Evolutionary conservation across 1,284 basidiomycete species (phyloP).

Genomic region (Trametes pubescens): DNA sequence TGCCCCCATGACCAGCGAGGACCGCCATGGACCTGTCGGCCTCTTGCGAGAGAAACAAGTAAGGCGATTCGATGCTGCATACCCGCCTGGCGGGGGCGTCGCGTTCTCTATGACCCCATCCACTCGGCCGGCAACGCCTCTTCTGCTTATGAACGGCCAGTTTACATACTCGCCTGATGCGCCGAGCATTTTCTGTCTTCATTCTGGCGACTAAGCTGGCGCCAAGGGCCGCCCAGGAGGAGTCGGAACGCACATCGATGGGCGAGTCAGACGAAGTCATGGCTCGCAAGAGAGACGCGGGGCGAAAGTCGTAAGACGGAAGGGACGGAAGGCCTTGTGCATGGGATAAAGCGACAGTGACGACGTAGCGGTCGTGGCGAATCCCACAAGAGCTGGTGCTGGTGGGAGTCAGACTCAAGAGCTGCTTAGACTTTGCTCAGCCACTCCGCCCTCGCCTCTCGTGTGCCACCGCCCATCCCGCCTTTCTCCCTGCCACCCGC

Average conservation of each 20-base stretch:
- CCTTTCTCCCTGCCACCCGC: slow-evolving; percentile 14
- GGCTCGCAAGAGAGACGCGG: slow-evolving; percentile 1
- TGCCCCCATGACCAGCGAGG: slow-evolving; percentile 21
- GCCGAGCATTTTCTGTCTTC: not conserved
- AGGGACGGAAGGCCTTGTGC: slow-evolving; percentile 22
- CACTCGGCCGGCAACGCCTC: not conserved
- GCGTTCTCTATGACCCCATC: slow-evolving; percentile 1
- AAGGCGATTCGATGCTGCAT: not conserved
- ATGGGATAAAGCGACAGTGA: slow-evolving; percentile 21
- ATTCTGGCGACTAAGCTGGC: not conserved
- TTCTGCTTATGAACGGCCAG: not conserved
- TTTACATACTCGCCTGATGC: slow-evolving; percentile 12
- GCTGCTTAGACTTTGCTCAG: slow-evolving; percentile 14
- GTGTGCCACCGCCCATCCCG: slow-evolving; percentile 13
- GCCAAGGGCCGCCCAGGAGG: slow-evolving; percentile 3
- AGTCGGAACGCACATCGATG: slow-evolving; percentile 1
- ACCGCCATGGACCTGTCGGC: not conserved
- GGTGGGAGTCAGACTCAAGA: slow-evolving; percentile 27
- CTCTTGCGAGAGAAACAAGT: not conserved
- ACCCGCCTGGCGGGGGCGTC: not conserved
- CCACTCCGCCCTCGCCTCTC: slow-evolving; percentile 22
- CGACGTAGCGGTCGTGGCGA: not conserved
- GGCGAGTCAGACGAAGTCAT: slow-evolving; percentile 25
- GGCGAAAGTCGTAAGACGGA: slow-evolving; percentile 24
- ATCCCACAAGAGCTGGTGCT: slow-evolving; percentile 6